Conservation (phyloP, 1,284 basidiomycete species). For the Sporisorium graminicola region DNA sequence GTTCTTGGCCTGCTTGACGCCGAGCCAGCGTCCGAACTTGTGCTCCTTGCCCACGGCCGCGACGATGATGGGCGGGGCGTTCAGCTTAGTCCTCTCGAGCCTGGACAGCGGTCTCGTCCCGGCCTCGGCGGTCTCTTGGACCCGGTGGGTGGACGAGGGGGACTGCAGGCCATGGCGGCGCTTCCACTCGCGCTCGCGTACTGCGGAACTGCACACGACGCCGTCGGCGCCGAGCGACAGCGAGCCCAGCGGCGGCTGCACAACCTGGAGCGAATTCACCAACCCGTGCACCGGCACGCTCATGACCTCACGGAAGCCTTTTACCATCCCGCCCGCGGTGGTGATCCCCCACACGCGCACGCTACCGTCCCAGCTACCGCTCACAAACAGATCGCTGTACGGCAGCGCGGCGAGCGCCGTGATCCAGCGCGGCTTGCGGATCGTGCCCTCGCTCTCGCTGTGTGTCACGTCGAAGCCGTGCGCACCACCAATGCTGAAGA, state of each 20-base stretch:
- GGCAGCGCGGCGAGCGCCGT: slow-evolving; percentile 83
- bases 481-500: slow-evolving; percentile 84
- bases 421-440: slow-evolving; percentile 88
- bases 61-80: slow-evolving; percentile 74
- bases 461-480: slow-evolving; percentile 81
- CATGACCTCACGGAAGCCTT: slow-evolving; percentile 79
- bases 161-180: slow-evolving; percentile 23
- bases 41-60: slow-evolving; percentile 89
- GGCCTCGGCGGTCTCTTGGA: background rate
- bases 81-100: slow-evolving; percentile 42
- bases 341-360: slow-evolving; percentile 90
- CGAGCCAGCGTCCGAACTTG: slow-evolving; percentile 88
- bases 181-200: slow-evolving; percentile 30
- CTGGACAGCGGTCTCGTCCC: slow-evolving; percentile 5
- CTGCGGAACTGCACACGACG: background rate
- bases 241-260: slow-evolving; percentile 73
- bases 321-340: slow-evolving; percentile 73
- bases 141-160: background rate
- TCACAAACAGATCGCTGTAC: slow-evolving; percentile 91
- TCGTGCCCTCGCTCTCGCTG: slow-evolving; percentile 80
- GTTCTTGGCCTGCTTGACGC: slow-evolving; percentile 80
- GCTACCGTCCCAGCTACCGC: slow-evolving; percentile 90
- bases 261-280: slow-evolving; percentile 88
- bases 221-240: background rate
- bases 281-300: slow-evolving; percentile 80